Conservation (phyloP, 108 stramenopile genomes). For the Discostella pseudostelligera region DNA sequence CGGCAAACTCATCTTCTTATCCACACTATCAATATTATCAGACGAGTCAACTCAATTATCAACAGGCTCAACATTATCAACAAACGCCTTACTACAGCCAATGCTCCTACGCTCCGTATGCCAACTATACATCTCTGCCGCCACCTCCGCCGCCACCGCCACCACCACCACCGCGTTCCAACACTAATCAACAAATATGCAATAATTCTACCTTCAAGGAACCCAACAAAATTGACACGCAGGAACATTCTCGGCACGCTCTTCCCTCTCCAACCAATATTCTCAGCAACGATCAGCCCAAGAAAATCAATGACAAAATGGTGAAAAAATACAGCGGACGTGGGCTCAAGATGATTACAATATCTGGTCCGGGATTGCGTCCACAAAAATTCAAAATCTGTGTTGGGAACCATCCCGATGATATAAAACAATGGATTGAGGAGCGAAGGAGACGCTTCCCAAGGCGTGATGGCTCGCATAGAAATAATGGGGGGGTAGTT, state of each 20-base stretch:
- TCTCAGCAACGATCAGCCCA: background rate
- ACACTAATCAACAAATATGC: background rate
- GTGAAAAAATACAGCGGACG: constrained; percentile 65
- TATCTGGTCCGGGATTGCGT: constrained; percentile 74
- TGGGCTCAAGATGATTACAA: constrained; percentile 81
- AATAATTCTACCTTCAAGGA: background rate
- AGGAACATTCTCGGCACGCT: background rate
- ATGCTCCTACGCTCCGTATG: constrained; percentile 4
- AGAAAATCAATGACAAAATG: constrained; percentile 37
- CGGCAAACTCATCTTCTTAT: constrained; percentile 7
- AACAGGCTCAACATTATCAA: constrained; percentile 6
- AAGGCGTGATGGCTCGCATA: constrained; percentile 3
- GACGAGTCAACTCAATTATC: background rate
- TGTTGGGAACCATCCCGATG: constrained; percentile 87
- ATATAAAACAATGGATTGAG: constrained; percentile 80
- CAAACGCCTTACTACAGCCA: constrained; percentile 6
- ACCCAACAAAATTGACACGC: background rate
- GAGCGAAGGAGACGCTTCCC: constrained; percentile 79
- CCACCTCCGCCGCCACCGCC: constrained; percentile 29
- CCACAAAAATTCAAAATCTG: constrained; percentile 79
- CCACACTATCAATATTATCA: background rate
- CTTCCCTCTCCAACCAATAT: constrained; percentile 1
- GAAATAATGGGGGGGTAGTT: background rate
- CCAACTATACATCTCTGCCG: constrained; percentile 12
- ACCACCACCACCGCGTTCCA: background rate